phyloP scores from a whole-genome alignment of 2,329 filamentous ascomycete species.

The Monilinia polystroma region DNA sequence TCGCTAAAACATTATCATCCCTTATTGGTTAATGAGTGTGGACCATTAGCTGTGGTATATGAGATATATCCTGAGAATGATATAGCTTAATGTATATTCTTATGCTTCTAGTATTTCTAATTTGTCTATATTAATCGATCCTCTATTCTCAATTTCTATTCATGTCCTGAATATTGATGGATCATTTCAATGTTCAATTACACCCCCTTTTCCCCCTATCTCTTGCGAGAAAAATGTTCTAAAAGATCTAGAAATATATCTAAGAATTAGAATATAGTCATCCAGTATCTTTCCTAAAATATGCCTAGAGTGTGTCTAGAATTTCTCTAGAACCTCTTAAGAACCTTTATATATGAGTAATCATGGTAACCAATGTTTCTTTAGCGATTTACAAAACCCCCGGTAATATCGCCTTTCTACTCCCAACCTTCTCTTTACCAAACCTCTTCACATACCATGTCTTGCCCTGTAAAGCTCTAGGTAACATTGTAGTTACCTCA shows the following conservation, averaged over 20 bases:
- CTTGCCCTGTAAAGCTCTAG: conserved; percentile 76
- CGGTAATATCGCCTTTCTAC: conserved; percentile 71
- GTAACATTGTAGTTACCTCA: conserved; percentile 86
- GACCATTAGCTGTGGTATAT: neutral
- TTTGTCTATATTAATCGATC: neutral
- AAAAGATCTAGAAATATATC: neutral
- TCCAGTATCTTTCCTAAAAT: neutral
- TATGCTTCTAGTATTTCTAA: conserved; percentile 6
- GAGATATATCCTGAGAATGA: conserved; percentile 3
- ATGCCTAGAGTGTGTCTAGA: neutral
- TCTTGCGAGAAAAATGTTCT: neutral
- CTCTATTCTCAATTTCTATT: conserved; percentile 2
- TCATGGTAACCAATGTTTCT: neutral
- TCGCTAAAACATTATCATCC: conserved; percentile 11
- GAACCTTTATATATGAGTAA: neutral
- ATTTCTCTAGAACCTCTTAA: neutral
- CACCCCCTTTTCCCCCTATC: neutral
- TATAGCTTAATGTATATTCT: conserved; percentile 4
- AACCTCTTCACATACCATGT: conserved; percentile 88
- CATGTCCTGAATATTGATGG: neutral
- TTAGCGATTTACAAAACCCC: conserved; percentile 35
- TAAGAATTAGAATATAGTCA: neutral
- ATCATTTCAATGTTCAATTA: neutral
- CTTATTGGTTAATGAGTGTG: neutral
- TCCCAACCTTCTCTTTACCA: conserved; percentile 75